Percentiles rank a stretch among this genome's conserved stretches.
Evolutionary conservation across 2,329 filamentous ascomycete genomes (phyloP).

Genomic region (Colletotrichum simmondsii): DNA sequence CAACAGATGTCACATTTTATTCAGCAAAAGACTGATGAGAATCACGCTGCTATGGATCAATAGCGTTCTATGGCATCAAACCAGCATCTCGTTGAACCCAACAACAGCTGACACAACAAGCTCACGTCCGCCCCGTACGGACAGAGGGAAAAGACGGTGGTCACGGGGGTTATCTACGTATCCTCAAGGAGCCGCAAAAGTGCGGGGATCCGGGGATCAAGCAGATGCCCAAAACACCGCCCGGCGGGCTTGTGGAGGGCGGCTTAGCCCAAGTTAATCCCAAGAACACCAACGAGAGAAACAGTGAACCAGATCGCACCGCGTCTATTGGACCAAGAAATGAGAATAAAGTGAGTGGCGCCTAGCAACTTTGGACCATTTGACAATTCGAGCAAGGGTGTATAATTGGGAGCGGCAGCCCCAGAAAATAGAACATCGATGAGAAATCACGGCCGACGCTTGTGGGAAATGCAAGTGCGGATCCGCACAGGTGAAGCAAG

Average conservation of each 20-base stretch:
- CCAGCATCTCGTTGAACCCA: neutral
- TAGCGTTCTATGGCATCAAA: neutral
- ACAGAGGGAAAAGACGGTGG: neutral
- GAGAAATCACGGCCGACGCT: neutral
- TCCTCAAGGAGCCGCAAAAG: neutral
- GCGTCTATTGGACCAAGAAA: neutral
- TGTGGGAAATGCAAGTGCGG: neutral
- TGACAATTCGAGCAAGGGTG: neutral
- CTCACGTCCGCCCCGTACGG: neutral
- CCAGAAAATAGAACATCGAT: neutral
- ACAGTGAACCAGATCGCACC: neutral
- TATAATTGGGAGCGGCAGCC: neutral
- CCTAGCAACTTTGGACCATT: neutral
- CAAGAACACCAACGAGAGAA: neutral
- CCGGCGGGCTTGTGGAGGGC: neutral
- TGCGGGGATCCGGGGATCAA: neutral
- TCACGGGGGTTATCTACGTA: too few relatives aligned
- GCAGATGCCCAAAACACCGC: neutral
- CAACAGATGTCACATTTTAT: neutral
- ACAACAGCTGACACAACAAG: neutral
- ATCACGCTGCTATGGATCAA: neutral
- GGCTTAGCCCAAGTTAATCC: neutral
- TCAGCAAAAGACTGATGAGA: neutral
- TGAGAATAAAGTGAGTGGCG: neutral
- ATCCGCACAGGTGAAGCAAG: constrained; percentile 5